Percentiles rank a stretch among this genome's conserved stretches.
These are phyloP conservation scores for Amaranthus palmeri DNA, from an alignment of 148 eudicot species.

Conservation along the genomic window DNA sequence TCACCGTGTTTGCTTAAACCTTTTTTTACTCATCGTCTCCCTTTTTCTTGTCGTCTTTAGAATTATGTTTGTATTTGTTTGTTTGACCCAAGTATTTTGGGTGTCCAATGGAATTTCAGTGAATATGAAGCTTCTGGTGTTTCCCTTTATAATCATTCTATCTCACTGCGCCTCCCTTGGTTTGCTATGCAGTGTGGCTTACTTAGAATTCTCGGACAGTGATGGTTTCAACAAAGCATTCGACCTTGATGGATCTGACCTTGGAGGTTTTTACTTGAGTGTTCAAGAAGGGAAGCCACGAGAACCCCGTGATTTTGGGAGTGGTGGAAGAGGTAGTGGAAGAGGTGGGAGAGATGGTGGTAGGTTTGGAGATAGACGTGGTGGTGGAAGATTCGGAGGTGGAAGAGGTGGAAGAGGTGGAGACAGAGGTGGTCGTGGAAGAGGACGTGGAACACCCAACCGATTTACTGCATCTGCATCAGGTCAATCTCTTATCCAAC, in stretches of 20 bases:
- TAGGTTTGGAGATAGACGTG: constrained; percentile 19
- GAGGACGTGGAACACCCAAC: constrained; percentile 11
- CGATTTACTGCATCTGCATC: constrained; percentile 13
- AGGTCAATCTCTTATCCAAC: constrained; percentile 6
- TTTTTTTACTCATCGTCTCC: too few species aligned
- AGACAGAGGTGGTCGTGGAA: constrained; percentile 23
- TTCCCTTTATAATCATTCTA: background rate
- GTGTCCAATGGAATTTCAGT: background rate
- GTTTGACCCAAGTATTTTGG: too few species aligned
- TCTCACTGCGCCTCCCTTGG: background rate
- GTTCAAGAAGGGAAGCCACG: constrained; percentile 67
- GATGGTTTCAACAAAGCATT: constrained; percentile 48
- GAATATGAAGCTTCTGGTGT: background rate
- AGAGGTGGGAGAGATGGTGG: constrained; percentile 22
- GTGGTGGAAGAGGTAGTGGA: constrained; percentile 26
- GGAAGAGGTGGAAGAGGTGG: constrained; percentile 14
- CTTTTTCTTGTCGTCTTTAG: too few species aligned
- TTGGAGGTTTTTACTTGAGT: constrained; percentile 36
- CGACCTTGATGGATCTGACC: constrained; percentile 42
- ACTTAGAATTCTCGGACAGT: constrained; percentile 47
- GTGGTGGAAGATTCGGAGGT: constrained; percentile 28
- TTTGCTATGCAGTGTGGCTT: constrained; percentile 53
- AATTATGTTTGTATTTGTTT: too few species aligned
- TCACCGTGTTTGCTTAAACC: too few species aligned
- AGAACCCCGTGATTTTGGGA: constrained; percentile 21